Evolutionary conservation across 345 rosid genomes (phyloP).

Genomic region (Corymbia maculata): DNA sequence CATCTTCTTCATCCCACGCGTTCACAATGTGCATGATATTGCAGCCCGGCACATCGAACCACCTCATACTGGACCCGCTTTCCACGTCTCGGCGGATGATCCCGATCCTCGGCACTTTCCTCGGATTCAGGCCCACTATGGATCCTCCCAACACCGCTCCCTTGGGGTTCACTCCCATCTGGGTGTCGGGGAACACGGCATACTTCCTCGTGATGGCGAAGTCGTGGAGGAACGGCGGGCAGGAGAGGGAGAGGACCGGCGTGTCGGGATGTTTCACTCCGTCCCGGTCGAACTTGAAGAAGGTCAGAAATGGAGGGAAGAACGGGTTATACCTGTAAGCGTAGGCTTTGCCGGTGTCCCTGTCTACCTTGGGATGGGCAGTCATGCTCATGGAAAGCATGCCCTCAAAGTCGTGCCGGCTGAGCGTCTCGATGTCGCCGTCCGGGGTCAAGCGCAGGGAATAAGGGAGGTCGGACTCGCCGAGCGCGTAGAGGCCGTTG

Average conservation of each 20-base stretch:
- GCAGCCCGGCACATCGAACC: conserved; percentile 47
- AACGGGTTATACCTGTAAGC: conserved; percentile 37
- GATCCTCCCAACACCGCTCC: conserved; percentile 35
- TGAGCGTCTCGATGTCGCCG: conserved; percentile 31
- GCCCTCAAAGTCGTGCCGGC: conserved; percentile 30
- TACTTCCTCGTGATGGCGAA: conserved; percentile 38
- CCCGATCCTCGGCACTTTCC: conserved; percentile 29
- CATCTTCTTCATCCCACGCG: conserved; percentile 47
- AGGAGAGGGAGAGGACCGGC: conserved; percentile 33
- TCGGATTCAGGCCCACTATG: conserved; percentile 18
- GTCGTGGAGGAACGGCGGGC: conserved; percentile 45
- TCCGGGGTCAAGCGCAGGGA: conserved; percentile 14
- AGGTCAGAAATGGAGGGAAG: conserved; percentile 37
- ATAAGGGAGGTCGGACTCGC: conserved; percentile 53
- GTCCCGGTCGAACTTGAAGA: conserved; percentile 23
- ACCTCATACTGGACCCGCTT: conserved; percentile 21
- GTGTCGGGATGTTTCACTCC: conserved; percentile 38
- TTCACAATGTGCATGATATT: conserved; percentile 31
- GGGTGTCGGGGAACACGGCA: conserved; percentile 38
- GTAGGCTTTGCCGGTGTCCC: conserved; percentile 31
- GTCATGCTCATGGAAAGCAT: conserved; percentile 44
- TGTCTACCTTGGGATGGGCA: conserved; percentile 43
- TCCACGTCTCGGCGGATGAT: conserved; percentile 25
- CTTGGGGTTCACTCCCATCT: conserved; percentile 37
- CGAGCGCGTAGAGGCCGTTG: conserved; percentile 29